Percentiles rank a stretch among this genome's conserved stretches.
phyloP scores from a whole-genome alignment of 2,329 filamentous ascomycete genomes.

The Aspergillus melleus region DNA sequence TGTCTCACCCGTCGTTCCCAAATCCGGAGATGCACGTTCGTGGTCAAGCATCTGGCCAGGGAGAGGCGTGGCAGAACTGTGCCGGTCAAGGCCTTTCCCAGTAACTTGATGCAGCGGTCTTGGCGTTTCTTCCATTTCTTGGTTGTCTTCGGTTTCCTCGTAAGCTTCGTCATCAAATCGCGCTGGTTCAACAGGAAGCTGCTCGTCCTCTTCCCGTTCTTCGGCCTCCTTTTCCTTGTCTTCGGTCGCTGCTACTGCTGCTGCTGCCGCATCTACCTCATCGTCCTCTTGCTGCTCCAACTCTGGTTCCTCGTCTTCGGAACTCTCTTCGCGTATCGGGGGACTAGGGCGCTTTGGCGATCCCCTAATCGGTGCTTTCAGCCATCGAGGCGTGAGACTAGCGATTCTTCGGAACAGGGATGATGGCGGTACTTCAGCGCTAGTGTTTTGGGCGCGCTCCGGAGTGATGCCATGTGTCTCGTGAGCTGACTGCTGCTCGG shows the following conservation, averaged over 20 bases:
- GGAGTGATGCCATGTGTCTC: conserved; percentile 25
- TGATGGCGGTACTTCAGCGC: conserved; percentile 25
- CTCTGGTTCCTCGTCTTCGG: conserved; percentile 6
- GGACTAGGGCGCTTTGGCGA: conserved; percentile 15
- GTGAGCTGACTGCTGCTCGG: conserved; percentile 16
- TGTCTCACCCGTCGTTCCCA: conserved; percentile 8
- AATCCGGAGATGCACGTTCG: conserved; percentile 5
- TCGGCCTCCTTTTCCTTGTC: no score
- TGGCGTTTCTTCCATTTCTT: conserved; percentile 17
- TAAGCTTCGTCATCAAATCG: neutral
- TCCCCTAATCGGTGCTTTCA: conserved; percentile 30
- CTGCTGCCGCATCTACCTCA: neutral
- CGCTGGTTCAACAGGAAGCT: neutral
- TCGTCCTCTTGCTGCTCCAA: neutral
- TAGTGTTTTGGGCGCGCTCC: conserved; percentile 14
- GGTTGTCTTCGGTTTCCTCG: conserved; percentile 7
- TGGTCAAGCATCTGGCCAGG: conserved; percentile 12
- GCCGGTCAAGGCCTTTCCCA: conserved; percentile 8
- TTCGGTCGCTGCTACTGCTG: neutral
- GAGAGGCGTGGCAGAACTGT: conserved; percentile 2
- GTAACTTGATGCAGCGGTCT: conserved; percentile 1
- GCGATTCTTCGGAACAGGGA: conserved; percentile 41
- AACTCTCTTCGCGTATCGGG: conserved; percentile 12
- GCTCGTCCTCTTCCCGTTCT: neutral
- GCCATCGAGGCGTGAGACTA: conserved; percentile 35